Evolutionary conservation across 2,329 filamentous ascomycete species (phyloP), one percentile per base, ranked within the genome.

Genomic region (Anthostomella pinea): DNA sequence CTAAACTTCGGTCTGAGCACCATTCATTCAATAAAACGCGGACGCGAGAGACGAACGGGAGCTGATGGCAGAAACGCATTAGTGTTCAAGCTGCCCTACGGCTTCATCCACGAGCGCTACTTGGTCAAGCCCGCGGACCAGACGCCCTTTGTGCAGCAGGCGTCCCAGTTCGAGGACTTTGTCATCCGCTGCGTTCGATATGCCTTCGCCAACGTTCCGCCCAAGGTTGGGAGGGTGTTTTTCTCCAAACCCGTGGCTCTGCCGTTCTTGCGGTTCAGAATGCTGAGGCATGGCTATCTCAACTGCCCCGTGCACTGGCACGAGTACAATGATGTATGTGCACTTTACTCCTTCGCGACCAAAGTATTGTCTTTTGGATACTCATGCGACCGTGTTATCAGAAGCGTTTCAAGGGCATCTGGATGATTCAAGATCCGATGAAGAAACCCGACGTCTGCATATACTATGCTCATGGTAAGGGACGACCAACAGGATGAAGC

Each of bases 131-230:
- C 53, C 36, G 51, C 68, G 17, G 46, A 70, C 5, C 72, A 70
- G 44, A 68, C 77, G 5, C 73, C 77, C 2, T 89, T 89, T 49
- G 75, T 83, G n/a, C 79, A 74, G 48, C 72, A 73, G 35, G 79
- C 85, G n/a, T 80, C 81, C 3, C 64, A 77, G 2, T 91, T 90
- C 54, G 85, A 91, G 58, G 85, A 90, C 55, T 60, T 88, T 27
- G 84, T 89, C 31, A 74, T 91, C 40, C 75, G 85, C 41, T 88
- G 83, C 54, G 84, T 93, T 22, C 75, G 85, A 35, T 89, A 85
- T 69, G 84, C 83, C 10, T 91, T 91, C 56, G 76, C 80, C 17
- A 75, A 77, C 43, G 78, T 91, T 46, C 82, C 83, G 3, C 72
- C 83, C 7, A 70, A 66, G 21, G 75, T 91, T 17, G 82, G 81